Conservation (phyloP, 768 basidiomycete genomes). For the Postia placenta region DNA sequence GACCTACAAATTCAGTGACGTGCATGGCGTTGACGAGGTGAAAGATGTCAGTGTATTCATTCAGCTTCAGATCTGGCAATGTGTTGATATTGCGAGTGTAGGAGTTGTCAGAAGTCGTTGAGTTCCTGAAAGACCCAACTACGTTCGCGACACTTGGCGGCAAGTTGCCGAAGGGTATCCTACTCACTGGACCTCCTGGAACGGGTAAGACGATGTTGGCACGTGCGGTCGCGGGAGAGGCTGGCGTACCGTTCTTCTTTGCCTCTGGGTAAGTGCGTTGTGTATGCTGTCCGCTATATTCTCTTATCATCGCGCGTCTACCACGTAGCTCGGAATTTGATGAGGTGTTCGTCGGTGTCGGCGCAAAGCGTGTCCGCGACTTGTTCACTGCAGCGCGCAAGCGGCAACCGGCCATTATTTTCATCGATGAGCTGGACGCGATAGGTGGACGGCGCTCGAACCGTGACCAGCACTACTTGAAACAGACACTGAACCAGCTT, state of each 20-base stretch:
- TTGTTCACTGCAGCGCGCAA: slow-evolving; percentile 92
- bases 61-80: background rate
- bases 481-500: slow-evolving; percentile 93
- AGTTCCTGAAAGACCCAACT: slow-evolving; percentile 91
- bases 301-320: slow-evolving; percentile 1
- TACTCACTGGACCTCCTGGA: slow-evolving; percentile 87
- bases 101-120: slow-evolving; percentile 93
- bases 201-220: slow-evolving; percentile 99
- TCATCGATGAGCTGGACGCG: slow-evolving; percentile 95
- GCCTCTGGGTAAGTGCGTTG: slow-evolving; percentile 72
- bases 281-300: background rate
- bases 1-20: slow-evolving; percentile 86
- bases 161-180: slow-evolving; percentile 88
- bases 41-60: slow-evolving; percentile 59
- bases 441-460: slow-evolving; percentile 85
- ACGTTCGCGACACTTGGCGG: slow-evolving; percentile 89
- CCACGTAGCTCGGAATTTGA: slow-evolving; percentile 80
- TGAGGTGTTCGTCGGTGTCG: slow-evolving; percentile 96
- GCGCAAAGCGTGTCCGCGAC: slow-evolving; percentile 92
- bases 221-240: slow-evolving; percentile 94
- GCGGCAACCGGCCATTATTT: slow-evolving; percentile 94
- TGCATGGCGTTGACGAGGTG: slow-evolving; percentile 96
- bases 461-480: slow-evolving; percentile 84
- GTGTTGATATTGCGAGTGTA: slow-evolving; percentile 22
- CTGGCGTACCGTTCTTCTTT: slow-evolving; percentile 96